Percentiles rank a stretch among this genome's conserved stretches.
These are phyloP conservation scores for Lachancea nothofagi DNA, from an alignment of 805 yeast species.

Conservation along the genomic window DNA sequence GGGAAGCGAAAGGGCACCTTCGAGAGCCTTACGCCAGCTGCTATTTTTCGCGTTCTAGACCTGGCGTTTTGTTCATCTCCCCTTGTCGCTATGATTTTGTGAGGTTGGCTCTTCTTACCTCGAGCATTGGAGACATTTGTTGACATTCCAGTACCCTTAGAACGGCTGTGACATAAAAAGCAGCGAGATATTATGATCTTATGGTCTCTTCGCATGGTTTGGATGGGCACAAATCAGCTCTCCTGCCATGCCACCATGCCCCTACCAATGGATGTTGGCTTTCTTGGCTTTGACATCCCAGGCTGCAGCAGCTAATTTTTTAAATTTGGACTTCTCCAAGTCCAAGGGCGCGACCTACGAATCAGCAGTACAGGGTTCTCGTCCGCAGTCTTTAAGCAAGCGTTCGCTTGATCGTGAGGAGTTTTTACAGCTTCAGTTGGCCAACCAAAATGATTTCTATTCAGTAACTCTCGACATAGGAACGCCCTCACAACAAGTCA, in stretches of 20 bases:
- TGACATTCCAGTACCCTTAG: too few species aligned
- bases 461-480: conserved; percentile 34
- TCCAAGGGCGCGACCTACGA: conserved; percentile 20
- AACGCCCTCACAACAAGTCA: conserved; percentile 38
- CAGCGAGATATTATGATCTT: too few species aligned
- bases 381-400: not conserved
- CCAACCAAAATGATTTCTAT: conserved; percentile 25
- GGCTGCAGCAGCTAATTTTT: not conserved
- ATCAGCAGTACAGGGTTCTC: conserved; percentile 1
- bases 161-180: too few species aligned
- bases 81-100: not conserved
- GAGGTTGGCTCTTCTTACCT: too few species aligned
- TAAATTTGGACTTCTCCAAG: conserved; percentile 20
- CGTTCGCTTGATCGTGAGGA: not conserved
- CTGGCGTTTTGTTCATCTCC: not conserved
- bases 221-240: too few species aligned
- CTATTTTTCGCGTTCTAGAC: too few species aligned
- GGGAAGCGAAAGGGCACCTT: too few species aligned
- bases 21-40: too few species aligned
- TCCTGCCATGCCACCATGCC: too few species aligned
- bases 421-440: not conserved
- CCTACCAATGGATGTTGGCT: not conserved
- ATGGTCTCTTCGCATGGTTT: too few species aligned
- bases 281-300: not conserved
- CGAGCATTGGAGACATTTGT: too few species aligned